Base-by-base conservation (phyloP, 2,329 filamentous ascomycete species). In the Aspergillus aculeatinus region DNA sequence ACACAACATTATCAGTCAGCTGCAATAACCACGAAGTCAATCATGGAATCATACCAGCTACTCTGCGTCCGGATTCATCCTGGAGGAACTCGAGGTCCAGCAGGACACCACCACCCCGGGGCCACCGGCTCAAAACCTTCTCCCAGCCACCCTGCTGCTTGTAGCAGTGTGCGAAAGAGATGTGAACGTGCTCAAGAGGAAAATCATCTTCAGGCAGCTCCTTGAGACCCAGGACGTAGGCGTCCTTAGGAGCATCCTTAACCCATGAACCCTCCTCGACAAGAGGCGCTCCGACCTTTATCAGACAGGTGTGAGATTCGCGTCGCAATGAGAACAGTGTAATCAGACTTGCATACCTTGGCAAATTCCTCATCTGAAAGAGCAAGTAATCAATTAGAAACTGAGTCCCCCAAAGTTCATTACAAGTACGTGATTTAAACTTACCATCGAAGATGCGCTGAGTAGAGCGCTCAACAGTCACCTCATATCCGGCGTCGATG, bases 71-170 rank as follows among this genome's bases (percentile, higher is more conserved):
- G 31, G 80, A 82, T 64, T 88, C 85, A 67, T 96, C 89, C 44
- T 86, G 85, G 42, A 97, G 82, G 74, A 96, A 97, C 74, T 96
- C 93, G 42, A 97, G 84, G 70, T 97, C 93, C 60, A 92, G 85
- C 14, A 97, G 85, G 0, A 85, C 88, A 67, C 91, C 91, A 57
- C 87, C 86, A 60, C 91, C 92, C 25, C 86, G 84, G 29, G 89
- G 84, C 76, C 92, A 97, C 58, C 93, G 85, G 59, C 87, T 83
- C n/a, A 96, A 85, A 5, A 92, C 90, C 48, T 85, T 83, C 60
- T 91, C 86, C 91, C 91, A 96, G 29, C 89, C 89, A 29, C 79
- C 85, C 78, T 95, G 91, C 66, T 85, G 79, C 83, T 92, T 92
- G 80, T 88, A 91, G 77, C 87, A 89, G 74, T 92, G 88, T 42